A percentile compares a stretch with the other conserved stretches of the same genome.
phyloP scores from a whole-genome alignment of 495 filamentous ascomycete genomes.

The Aspergillus avenaceus region DNA sequence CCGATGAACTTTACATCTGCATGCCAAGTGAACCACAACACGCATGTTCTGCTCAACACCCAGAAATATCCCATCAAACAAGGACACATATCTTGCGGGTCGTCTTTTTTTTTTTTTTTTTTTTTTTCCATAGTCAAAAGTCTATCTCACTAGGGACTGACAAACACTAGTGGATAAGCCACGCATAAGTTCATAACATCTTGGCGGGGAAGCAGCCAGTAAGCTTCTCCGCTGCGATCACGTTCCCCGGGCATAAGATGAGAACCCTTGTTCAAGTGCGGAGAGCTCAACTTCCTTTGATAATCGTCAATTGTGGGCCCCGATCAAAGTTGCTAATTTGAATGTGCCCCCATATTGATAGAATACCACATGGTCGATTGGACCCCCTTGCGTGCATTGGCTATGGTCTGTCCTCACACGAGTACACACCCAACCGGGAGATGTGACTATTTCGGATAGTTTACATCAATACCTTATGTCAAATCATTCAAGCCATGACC shows the following conservation, averaged over 20 bases:
- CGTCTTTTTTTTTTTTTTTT: not conserved
- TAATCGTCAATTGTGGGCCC: not conserved
- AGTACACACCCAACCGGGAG: too few species aligned
- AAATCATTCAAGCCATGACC: too few species aligned
- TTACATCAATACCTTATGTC: too few species aligned
- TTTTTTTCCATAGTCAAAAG: not conserved
- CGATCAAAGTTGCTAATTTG: not conserved
- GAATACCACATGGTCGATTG: too few species aligned
- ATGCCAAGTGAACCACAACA: not conserved
- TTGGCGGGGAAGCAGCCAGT: constrained; percentile 1
- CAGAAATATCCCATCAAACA: too few species aligned
- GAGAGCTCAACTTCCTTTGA: not conserved
- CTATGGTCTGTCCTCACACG: too few species aligned
- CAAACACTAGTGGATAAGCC: not conserved
- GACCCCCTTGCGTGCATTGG: too few species aligned
- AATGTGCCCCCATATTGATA: not conserved
- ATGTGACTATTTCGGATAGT: too few species aligned
- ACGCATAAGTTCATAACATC: not conserved
- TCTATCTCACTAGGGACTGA: not conserved
- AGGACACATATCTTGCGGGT: not conserved
- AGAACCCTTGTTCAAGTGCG: not conserved
- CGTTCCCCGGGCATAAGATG: not conserved
- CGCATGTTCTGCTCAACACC: not conserved
- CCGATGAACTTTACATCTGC: too few species aligned
- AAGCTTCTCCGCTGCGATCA: not conserved